phyloP scores from a whole-genome alignment of 2,329 filamentous ascomycete species.

The Tolypocladium guangdongense region DNA sequence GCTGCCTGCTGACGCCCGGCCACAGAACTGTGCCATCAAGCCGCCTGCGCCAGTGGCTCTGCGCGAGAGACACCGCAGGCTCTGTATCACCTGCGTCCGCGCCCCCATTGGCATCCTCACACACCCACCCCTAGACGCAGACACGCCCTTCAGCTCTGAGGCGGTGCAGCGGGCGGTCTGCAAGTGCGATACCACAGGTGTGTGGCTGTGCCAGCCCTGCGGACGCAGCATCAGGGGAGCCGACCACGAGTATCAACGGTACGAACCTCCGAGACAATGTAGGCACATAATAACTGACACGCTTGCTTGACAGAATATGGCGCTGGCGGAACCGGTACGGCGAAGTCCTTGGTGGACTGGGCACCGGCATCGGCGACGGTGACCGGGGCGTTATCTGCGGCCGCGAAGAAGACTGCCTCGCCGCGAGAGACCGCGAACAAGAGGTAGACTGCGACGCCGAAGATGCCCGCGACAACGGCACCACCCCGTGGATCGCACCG shows the following conservation, averaged over 20 bases:
- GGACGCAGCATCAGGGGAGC: slow-evolving; percentile 56
- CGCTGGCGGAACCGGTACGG: slow-evolving; percentile 81
- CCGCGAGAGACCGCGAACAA: slow-evolving; percentile 64
- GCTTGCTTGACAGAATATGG: slow-evolving; percentile 51
- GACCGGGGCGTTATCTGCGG: slow-evolving; percentile 84
- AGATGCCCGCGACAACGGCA: slow-evolving; percentile 43
- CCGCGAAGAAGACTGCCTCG: slow-evolving; percentile 65
- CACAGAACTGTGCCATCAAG: slow-evolving; percentile 82
- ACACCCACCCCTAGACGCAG: slow-evolving; percentile 30
- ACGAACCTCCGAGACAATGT: slow-evolving; percentile 7
- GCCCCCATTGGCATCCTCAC: slow-evolving; percentile 53
- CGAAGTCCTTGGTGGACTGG: slow-evolving; percentile 67
- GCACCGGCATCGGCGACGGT: slow-evolving; percentile 80
- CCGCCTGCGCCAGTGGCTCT: slow-evolving; percentile 58
- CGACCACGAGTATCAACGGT: slow-evolving; percentile 50
- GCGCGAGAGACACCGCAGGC: slow-evolving; percentile 65
- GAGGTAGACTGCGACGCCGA: slow-evolving; percentile 81
- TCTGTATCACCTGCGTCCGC: slow-evolving; percentile 66
- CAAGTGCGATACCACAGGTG: slow-evolving; percentile 40
- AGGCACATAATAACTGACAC: neutral
- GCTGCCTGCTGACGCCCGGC: slow-evolving; percentile 2
- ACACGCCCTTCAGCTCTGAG: slow-evolving; percentile 38
- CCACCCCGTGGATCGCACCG: slow-evolving; percentile 1
- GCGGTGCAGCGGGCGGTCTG: slow-evolving; percentile 46
- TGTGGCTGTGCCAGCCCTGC: slow-evolving; percentile 83